Conservation (phyloP, 768 basidiomycete genomes). For the Boletus reticulatus region DNA sequence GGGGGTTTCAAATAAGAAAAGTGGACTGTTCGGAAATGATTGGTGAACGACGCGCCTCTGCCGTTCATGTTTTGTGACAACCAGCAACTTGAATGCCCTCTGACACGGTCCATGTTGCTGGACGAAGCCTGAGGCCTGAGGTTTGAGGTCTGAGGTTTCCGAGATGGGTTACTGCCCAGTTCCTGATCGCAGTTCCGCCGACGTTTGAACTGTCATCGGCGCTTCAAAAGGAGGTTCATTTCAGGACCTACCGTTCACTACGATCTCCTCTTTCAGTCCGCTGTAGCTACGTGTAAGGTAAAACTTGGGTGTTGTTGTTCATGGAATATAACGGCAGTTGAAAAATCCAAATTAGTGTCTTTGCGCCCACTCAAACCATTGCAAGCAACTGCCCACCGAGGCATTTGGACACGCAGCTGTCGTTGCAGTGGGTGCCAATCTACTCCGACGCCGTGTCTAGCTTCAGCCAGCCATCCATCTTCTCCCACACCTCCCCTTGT, state of each 20-base stretch:
- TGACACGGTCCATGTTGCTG: neutral
- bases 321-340: neutral
- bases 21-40: neutral
- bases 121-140: too few species aligned
- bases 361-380: neutral
- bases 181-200: neutral
- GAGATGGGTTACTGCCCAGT: neutral
- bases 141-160: too few species aligned
- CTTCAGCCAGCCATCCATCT: conserved; percentile 58
- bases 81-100: neutral
- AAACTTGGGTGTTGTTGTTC: neutral
- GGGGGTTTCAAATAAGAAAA: neutral
- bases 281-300: neutral
- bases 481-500: conserved; percentile 56
- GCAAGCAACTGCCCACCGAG: too few species aligned
- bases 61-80: neutral
- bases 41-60: neutral
- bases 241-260: neutral
- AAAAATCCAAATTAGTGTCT: neutral
- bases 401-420: neutral
- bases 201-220: neutral
- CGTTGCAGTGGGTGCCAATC: neutral
- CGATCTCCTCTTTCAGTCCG: neutral
- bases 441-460: conserved; percentile 9
- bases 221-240: neutral